These are phyloP conservation scores for Yamadazyma siamensis DNA, from an alignment of 1,139 yeast species.

Conservation along the genomic window DNA sequence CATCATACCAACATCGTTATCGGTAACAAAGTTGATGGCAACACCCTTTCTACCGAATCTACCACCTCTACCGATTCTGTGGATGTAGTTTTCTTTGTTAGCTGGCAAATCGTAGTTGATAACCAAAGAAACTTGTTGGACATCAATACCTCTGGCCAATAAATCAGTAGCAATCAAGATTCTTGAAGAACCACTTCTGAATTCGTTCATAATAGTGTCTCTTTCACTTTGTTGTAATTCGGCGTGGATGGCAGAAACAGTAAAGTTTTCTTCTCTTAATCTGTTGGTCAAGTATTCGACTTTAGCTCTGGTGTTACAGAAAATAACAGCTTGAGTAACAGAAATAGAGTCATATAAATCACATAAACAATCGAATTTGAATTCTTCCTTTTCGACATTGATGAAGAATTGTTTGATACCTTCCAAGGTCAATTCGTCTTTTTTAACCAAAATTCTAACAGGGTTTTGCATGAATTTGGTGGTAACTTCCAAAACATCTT, in stretches of 20 bases:
- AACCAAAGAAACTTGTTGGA: constrained; percentile 97
- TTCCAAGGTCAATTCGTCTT: constrained; percentile 96
- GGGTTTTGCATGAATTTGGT: constrained; percentile 97
- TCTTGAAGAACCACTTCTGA: constrained; percentile 98
- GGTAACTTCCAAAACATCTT: constrained; percentile 94
- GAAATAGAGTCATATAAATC: constrained; percentile 97
- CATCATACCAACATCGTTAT: constrained; percentile 86
- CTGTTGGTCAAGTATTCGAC: constrained; percentile 91
- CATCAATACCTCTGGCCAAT: constrained; percentile 99
- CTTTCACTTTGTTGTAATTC: constrained; percentile 96
- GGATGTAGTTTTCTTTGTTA: constrained; percentile 97
- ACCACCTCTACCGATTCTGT: constrained; percentile 99
- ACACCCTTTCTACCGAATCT: constrained; percentile 99
- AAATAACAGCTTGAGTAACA: constrained; percentile 97
- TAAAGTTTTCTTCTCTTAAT: constrained; percentile 83
- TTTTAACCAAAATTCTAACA: constrained; percentile 93
- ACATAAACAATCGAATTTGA: constrained; percentile 92
- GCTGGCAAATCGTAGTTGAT: constrained; percentile 97
- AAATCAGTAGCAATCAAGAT: constrained; percentile 95
- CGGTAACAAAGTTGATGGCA: constrained; percentile 96
- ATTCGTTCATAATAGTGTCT: constrained; percentile 97
- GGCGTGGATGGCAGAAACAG: constrained; percentile 97
- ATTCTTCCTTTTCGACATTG: constrained; percentile 89
- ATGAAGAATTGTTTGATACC: constrained; percentile 97
- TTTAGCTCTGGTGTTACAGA: constrained; percentile 98